Conservation (phyloP, 2,329 filamentous ascomycete genomes). For the Apiospora aurea region DNA sequence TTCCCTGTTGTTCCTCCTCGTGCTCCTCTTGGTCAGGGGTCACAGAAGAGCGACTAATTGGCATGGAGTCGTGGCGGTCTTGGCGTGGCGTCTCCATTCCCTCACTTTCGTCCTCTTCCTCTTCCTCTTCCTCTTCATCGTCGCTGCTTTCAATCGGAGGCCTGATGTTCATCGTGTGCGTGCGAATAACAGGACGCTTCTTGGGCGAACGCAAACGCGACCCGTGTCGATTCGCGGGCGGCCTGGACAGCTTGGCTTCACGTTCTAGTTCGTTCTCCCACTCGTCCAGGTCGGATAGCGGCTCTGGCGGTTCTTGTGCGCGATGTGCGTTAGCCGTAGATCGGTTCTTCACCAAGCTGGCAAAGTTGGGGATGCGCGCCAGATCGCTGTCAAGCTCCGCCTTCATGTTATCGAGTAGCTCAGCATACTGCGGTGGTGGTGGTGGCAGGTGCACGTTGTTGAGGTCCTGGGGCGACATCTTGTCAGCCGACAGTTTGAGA, state of each 20-base stretch:
- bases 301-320: conserved; percentile 35
- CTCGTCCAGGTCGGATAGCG: conserved; percentile 59
- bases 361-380: conserved; percentile 40
- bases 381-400: conserved; percentile 46
- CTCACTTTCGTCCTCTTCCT: background rate
- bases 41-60: background rate
- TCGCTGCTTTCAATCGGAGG: background rate
- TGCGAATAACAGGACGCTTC: conserved; percentile 22
- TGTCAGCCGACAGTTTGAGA: conserved; percentile 53
- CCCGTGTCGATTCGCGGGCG: background rate
- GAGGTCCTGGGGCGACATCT: conserved; percentile 35
- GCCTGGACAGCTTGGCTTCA: background rate
- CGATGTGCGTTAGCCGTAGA: conserved; percentile 24
- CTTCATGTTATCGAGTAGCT: conserved; percentile 51
- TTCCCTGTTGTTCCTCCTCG: background rate
- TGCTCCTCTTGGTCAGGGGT: background rate
- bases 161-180: background rate
- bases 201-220: conserved; percentile 8
- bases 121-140: background rate
- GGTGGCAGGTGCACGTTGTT: conserved; percentile 27
- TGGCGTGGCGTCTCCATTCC: background rate
- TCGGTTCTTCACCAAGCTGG: conserved; percentile 32
- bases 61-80: background rate
- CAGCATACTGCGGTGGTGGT: conserved; percentile 51
- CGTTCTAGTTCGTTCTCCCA: conserved; percentile 55